Conservation (phyloP, 768 basidiomycete genomes). For the Auriscalpium orientale region DNA sequence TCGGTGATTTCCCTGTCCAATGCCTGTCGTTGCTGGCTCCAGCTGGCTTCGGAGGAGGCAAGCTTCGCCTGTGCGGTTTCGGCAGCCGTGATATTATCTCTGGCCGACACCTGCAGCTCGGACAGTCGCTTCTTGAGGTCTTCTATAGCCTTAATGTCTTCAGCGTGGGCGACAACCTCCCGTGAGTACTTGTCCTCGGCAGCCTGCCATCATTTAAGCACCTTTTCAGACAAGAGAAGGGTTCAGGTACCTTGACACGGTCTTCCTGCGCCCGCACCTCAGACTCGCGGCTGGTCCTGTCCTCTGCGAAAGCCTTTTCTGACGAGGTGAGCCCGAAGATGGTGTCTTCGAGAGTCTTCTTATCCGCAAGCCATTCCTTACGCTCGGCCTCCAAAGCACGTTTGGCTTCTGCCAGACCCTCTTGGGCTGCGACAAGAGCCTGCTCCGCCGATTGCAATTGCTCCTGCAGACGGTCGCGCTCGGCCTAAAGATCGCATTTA, state of each 20-base stretch:
- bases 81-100: constrained; percentile 53
- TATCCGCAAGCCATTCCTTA: constrained; percentile 65
- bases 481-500: constrained; percentile 38
- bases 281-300: constrained; percentile 53
- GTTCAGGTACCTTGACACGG: constrained; percentile 49
- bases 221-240: not conserved
- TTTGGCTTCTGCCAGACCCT: constrained; percentile 51
- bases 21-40: constrained; percentile 70
- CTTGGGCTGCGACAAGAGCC: constrained; percentile 42
- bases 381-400: constrained; percentile 64
- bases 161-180: constrained; percentile 81
- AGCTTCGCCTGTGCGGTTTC: constrained; percentile 75
- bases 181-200: constrained; percentile 77
- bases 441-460: constrained; percentile 46
- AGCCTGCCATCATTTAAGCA: constrained; percentile 30
- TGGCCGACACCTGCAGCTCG: constrained; percentile 40
- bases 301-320: constrained; percentile 58
- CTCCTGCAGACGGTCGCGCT: constrained; percentile 55
- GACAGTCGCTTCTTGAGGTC: constrained; percentile 56
- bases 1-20: constrained; percentile 74
- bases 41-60: constrained; percentile 63
- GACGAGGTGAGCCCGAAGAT: constrained; percentile 75
- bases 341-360: constrained; percentile 74
- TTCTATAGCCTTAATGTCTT: constrained; percentile 68
- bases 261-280: constrained; percentile 63